Percentiles rank a stretch among this genome's conserved stretches.
Evolutionary conservation across 2,329 filamentous ascomycete species (phyloP).

Genomic region (Lachnellula occidentalis): DNA sequence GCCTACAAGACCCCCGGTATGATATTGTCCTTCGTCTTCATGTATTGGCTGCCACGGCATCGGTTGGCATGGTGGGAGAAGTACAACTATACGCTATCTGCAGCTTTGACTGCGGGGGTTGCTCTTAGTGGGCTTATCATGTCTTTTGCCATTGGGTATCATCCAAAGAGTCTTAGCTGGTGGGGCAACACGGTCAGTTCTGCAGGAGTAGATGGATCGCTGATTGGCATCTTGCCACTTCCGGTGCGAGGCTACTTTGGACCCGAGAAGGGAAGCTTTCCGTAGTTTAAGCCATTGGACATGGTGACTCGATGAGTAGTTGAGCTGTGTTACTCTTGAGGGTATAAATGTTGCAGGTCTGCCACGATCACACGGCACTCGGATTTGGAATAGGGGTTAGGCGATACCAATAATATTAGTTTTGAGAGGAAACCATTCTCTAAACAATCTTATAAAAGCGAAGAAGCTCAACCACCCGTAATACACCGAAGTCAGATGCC

Average conservation of each 20-base stretch:
- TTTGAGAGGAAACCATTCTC: too few relatives aligned
- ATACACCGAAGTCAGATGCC: too few relatives aligned
- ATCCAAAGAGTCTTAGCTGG: slow-evolving; percentile 36
- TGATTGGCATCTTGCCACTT: slow-evolving; percentile 26
- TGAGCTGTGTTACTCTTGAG: too few relatives aligned
- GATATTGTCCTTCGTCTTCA: slow-evolving; percentile 38
- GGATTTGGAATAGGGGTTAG: too few relatives aligned
- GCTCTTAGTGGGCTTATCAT: slow-evolving; percentile 39
- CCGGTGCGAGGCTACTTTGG: slow-evolving; percentile 34
- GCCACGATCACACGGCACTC: too few relatives aligned
- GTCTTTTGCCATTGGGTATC: slow-evolving; percentile 39
- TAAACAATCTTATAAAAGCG: too few relatives aligned
- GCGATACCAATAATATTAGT: too few relatives aligned
- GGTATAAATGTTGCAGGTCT: too few relatives aligned
- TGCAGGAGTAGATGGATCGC: slow-evolving; percentile 30
- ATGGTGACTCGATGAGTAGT: too few relatives aligned
- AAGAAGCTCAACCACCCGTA: too few relatives aligned
- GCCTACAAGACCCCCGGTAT: slow-evolving; percentile 40
- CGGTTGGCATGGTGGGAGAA: slow-evolving; percentile 41
- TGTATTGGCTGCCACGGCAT: slow-evolving; percentile 38
- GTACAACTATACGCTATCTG: slow-evolving; percentile 43
- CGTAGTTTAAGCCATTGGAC: background rate
- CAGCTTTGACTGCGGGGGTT: slow-evolving; percentile 38
- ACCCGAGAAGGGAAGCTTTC: slow-evolving; percentile 18
- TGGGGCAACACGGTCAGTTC: slow-evolving; percentile 42